phyloP scores from a whole-genome alignment of 2,329 filamentous ascomycete genomes.

The Zelopaecilomyces penicillatus region DNA sequence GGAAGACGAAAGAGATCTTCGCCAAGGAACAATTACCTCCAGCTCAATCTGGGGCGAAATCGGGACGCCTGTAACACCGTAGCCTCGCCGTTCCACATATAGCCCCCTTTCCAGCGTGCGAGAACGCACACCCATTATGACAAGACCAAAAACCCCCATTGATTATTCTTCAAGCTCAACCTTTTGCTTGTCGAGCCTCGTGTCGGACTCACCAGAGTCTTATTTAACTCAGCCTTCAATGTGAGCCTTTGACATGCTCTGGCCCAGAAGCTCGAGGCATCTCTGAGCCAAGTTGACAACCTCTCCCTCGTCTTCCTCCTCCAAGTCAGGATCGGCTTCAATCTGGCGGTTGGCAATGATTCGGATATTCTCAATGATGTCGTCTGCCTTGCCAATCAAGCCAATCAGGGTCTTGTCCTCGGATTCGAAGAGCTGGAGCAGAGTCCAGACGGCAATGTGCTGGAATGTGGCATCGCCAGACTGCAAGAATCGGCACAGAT shows the following conservation, averaged over 20 bases:
- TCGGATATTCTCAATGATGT: conserved; percentile 87
- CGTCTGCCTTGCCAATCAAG: conserved; percentile 80
- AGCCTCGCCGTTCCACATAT: conserved; percentile 11
- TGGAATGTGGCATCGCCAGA: conserved; percentile 97
- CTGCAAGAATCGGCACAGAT: conserved; percentile 83
- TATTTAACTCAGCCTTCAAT: conserved; percentile 57
- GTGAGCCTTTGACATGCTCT: conserved; percentile 64
- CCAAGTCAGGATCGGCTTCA: conserved; percentile 77
- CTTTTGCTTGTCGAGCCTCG: neutral
- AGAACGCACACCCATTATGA: neutral
- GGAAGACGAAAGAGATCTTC: conserved; percentile 12
- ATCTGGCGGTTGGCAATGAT: conserved; percentile 83
- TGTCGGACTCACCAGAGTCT: too few species aligned
- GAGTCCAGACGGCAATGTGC: conserved; percentile 97
- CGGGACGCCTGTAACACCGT: conserved; percentile 24
- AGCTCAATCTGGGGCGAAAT: conserved; percentile 19
- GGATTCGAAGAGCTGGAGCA: conserved; percentile 90
- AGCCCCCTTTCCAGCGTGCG: conserved; percentile 1
- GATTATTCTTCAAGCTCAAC: neutral
- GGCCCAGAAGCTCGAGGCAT: conserved; percentile 78
- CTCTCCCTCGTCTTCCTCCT: conserved; percentile 86
- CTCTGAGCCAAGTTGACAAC: conserved; percentile 85
- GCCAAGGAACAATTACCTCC: conserved; percentile 7
- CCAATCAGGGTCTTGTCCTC: conserved; percentile 85
- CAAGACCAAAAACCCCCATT: neutral